Percentiles rank a stretch among this genome's conserved stretches.
Conservation (phyloP, 1,139 yeast species). For the Nadsonia commutata region DNA sequence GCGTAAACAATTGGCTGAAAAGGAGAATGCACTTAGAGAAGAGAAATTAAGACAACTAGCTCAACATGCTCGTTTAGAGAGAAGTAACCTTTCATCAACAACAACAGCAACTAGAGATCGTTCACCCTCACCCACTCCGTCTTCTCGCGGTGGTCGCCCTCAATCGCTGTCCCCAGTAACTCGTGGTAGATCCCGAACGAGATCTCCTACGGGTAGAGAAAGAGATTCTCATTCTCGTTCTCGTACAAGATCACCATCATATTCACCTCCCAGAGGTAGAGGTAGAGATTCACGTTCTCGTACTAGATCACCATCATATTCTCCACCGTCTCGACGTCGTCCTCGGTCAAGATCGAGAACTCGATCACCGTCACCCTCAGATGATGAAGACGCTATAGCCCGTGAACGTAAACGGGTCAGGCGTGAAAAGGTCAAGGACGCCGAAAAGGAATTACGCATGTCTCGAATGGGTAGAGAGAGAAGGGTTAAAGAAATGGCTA, state of each 20-base stretch:
- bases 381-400: constrained; percentile 15
- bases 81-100: too few relatives aligned
- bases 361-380: background rate
- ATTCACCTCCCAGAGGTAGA: constrained; percentile 3
- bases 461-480: constrained; percentile 33
- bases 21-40: constrained; percentile 47
- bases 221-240: constrained; percentile 5
- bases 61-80: constrained; percentile 34
- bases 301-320: background rate
- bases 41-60: constrained; percentile 44
- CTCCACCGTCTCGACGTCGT: background rate
- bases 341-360: background rate
- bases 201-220: background rate
- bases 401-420: constrained; percentile 28
- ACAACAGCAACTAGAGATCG: constrained; percentile 4
- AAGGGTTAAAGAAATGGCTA: constrained; percentile 29
- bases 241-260: constrained; percentile 4
- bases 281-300: constrained; percentile 2
- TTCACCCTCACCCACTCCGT: constrained; percentile 1
- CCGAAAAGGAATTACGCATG: constrained; percentile 31
- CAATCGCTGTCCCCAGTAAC: constrained; percentile 1
- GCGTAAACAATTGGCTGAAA: constrained; percentile 38
- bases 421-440: constrained; percentile 31
- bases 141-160: constrained; percentile 1
- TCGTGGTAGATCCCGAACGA: constrained; percentile 5